Evolutionary conservation across 768 basidiomycete genomes (phyloP).

Genomic region (Amanita molliuscula): DNA sequence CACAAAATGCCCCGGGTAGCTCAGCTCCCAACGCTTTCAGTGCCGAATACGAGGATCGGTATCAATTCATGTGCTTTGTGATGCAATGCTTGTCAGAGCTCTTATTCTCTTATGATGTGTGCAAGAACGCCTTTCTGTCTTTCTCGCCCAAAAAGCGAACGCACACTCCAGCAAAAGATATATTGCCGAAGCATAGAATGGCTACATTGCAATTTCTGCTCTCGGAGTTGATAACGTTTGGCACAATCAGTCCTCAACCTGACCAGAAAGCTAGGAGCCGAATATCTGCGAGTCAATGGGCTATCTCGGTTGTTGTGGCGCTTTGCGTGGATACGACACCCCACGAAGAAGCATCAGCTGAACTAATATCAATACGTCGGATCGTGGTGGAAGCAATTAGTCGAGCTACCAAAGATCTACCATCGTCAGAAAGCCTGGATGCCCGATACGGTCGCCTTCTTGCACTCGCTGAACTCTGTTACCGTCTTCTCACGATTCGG

Average conservation of each 20-base stretch:
- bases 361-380: conserved; percentile 86
- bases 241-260: conserved; percentile 56
- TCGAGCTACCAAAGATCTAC: conserved; percentile 75
- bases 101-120: conserved; percentile 84
- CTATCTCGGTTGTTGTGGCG: conserved; percentile 83
- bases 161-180: conserved; percentile 56
- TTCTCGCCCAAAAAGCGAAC: conserved; percentile 60
- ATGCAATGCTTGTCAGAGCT: conserved; percentile 92
- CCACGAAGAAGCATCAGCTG: conserved; percentile 49
- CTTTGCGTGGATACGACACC: conserved; percentile 82
- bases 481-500: conserved; percentile 76
- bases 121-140: conserved; percentile 82
- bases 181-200: conserved; percentile 44
- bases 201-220: conserved; percentile 74
- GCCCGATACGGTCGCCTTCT: conserved; percentile 81
- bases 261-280: conserved; percentile 43
- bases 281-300: conserved; percentile 69
- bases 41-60: conserved; percentile 23
- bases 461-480: conserved; percentile 78
- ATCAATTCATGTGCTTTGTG: conserved; percentile 66
- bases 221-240: conserved; percentile 72
- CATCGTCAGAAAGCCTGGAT: conserved; percentile 50
- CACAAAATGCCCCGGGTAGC: too few relatives aligned
- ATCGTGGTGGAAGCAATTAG: conserved; percentile 84
- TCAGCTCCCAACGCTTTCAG: background rate